Evolutionary conservation across 768 basidiomycete genomes (phyloP).

Genomic region (Suillus hirtellus): DNA sequence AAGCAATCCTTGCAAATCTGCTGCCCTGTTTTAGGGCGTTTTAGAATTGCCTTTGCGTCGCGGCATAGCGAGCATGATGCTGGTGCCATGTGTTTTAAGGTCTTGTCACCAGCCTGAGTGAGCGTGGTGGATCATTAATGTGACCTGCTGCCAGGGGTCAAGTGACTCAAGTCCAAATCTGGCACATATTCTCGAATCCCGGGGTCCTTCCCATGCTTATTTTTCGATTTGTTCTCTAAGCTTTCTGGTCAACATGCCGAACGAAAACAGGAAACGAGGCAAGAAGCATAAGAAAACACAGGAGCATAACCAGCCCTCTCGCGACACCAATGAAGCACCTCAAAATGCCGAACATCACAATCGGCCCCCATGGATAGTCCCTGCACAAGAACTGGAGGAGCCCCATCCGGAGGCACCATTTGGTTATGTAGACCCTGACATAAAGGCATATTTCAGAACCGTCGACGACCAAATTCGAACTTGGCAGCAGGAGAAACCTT

Average conservation of each 20-base stretch:
- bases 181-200: neutral
- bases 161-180: neutral
- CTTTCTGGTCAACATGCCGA: constrained; percentile 51
- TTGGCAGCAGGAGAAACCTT: constrained; percentile 62
- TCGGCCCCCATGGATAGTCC: constrained; percentile 69
- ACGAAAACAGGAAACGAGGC: constrained; percentile 74
- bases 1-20: constrained; percentile 97
- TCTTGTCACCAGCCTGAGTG: constrained; percentile 1
- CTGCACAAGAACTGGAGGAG: constrained; percentile 40
- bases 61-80: constrained; percentile 76
- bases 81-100: constrained; percentile 62
- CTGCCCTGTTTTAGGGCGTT: constrained; percentile 95
- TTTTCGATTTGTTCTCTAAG: neutral
- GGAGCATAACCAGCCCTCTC: constrained; percentile 19
- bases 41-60: constrained; percentile 80
- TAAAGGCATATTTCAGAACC: constrained; percentile 90
- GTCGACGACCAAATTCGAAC: constrained; percentile 86
- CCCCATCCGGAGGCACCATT: constrained; percentile 75
- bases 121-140: constrained; percentile 3
- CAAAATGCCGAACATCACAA: constrained; percentile 31
- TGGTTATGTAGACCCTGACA: constrained; percentile 84
- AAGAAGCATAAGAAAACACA: constrained; percentile 66
- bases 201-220: constrained; percentile 6
- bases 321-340: constrained; percentile 6
- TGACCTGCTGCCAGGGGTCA: neutral